Evolutionary conservation across 345 rosid species (phyloP), one percentile per base, ranked within the genome.

Genomic region (Eucalyptus shirleyi): DNA sequence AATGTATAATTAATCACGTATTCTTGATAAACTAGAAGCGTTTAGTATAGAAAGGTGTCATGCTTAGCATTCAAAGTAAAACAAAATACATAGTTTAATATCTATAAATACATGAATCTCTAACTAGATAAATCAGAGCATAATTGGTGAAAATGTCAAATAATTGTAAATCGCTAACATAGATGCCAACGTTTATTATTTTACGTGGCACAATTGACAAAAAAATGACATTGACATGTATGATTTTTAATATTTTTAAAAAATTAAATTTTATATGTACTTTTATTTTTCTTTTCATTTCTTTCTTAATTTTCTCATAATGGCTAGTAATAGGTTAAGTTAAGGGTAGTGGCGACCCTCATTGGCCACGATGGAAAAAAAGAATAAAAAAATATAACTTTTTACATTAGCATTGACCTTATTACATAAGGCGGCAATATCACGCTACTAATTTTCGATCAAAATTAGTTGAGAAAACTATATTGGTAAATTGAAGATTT

Each of bases 41-140:
- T 67, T 16, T 16, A 32, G 80, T 32, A 67, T 7, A 67, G 40
- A 67, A 67, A 67, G 40, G 42, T n/a, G 11, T 7, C 23, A 3
- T 34, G 2, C 12, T 9, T 34, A 34, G 81, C 81, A 69, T 69
- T 69, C 3, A 18, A 32, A 69, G 81, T 9, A 34, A 69, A 32
- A 69, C 19, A 34, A 69, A 69, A 34, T 32, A 17, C 24, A 21
- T 34, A 32, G 34, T 67, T 67, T 67, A 16, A 67, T 67, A 32
- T 3, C 12, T 32, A 67, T 8, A 67, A n/a, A 15, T 32, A 16
- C 12, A 32, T 4, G 6, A n/a, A 8, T 8, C 16, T 67, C 1
- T 8, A 9, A 62, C 2, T 62, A 0, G 8, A 62, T 30, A 30
- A 62, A 6, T 9, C 2, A 0, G 10, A 3, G 6, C 5, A 32